Conservation (phyloP, 257 asterid species). For the Forsythia suspensa region DNA sequence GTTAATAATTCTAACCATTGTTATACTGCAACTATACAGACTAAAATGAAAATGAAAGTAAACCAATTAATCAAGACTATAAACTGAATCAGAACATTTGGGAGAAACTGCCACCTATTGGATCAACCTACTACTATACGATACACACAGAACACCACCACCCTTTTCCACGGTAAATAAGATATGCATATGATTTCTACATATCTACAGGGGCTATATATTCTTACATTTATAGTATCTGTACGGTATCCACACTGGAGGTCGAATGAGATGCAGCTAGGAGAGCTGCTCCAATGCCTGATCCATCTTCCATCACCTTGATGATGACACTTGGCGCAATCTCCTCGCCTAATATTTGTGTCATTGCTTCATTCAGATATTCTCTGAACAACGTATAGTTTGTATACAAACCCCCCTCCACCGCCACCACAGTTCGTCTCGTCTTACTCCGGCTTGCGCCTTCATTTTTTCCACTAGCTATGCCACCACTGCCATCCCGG, state of each 20-base stretch:
- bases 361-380: slow-evolving; percentile 71
- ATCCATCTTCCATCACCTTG: slow-evolving; percentile 67
- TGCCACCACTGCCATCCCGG: slow-evolving; percentile 70
- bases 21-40: slow-evolving; percentile 28
- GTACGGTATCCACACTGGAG: slow-evolving; percentile 34
- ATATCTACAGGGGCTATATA: slow-evolving; percentile 52
- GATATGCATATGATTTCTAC: slow-evolving; percentile 25
- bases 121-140: slow-evolving; percentile 29
- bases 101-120: slow-evolving; percentile 15
- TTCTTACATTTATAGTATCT: slow-evolving; percentile 41
- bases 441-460: slow-evolving; percentile 34
- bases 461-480: slow-evolving; percentile 39
- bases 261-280: slow-evolving; percentile 77
- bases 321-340: slow-evolving; percentile 59
- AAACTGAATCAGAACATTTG: not conserved
- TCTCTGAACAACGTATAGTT: slow-evolving; percentile 70
- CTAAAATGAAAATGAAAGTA: slow-evolving; percentile 11
- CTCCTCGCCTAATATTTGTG: slow-evolving; percentile 67
- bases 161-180: slow-evolving; percentile 9
- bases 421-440: slow-evolving; percentile 76
- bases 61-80: slow-evolving; percentile 11
- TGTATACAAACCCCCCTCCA: slow-evolving; percentile 73
- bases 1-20: slow-evolving; percentile 17
- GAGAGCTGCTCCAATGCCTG: slow-evolving; percentile 87
- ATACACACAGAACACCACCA: slow-evolving; percentile 39